phyloP scores from a whole-genome alignment of 805 yeast species.

The Wickerhamomyces queroliae region DNA sequence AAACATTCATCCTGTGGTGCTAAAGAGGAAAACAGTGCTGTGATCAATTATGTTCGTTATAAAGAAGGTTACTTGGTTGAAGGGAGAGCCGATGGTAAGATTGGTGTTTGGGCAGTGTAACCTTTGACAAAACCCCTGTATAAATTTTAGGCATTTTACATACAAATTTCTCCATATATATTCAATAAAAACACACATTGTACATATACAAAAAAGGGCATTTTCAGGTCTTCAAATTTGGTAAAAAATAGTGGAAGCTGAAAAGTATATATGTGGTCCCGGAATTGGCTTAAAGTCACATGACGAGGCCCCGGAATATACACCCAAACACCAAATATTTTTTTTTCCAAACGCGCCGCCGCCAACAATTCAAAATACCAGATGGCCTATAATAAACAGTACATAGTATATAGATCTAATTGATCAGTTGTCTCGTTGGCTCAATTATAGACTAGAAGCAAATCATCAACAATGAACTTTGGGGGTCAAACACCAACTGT shows the following conservation, averaged over 20 bases:
- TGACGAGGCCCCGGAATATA: too few species aligned
- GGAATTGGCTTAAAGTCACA: too few species aligned
- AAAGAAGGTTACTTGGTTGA: slow-evolving; percentile 63
- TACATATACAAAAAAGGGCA: neutral
- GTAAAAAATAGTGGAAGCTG: too few species aligned
- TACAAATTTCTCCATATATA: neutral
- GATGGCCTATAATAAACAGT: too few species aligned
- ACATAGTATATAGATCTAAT: too few species aligned
- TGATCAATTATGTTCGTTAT: slow-evolving; percentile 40
- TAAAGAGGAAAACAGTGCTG: slow-evolving; percentile 22
- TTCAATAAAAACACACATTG: neutral
- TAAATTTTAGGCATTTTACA: neutral
- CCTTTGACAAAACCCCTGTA: neutral
- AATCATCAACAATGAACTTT: slow-evolving; percentile 57
- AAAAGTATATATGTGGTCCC: too few species aligned
- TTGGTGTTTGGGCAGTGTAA: slow-evolving; percentile 60
- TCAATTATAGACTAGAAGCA: neutral
- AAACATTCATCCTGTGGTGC: slow-evolving; percentile 50
- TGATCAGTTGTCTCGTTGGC: too few species aligned
- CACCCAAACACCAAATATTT: too few species aligned
- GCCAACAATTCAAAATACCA: too few species aligned
- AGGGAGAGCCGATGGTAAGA: slow-evolving; percentile 53
- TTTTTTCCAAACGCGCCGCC: too few species aligned
- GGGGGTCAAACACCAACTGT: slow-evolving; percentile 96
- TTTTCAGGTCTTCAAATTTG: too few species aligned